Evolutionary conservation across 768 basidiomycete species (phyloP).

Genomic region (Pulveroboletus sp.): DNA sequence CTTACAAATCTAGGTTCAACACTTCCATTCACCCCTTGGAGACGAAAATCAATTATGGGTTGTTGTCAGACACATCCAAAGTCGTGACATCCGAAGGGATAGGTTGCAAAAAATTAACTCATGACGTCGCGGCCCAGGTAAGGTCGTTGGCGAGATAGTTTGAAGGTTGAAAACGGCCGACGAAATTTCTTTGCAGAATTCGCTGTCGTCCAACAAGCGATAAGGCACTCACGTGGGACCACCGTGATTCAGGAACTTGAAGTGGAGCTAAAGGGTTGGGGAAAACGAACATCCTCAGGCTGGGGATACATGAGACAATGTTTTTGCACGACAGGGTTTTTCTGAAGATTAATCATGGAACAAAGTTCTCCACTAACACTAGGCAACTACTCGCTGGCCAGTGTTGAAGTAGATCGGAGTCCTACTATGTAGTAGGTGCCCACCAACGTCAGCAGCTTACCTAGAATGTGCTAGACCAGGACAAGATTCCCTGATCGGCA

Average conservation of each 20-base stretch:
- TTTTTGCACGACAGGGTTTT: too few species aligned
- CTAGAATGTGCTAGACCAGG: conserved; percentile 9
- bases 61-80: neutral
- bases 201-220: neutral
- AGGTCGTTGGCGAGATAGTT: too few species aligned
- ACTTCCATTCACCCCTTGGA: conserved; percentile 5
- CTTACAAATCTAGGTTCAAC: conserved; percentile 21
- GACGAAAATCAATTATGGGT: too few species aligned
- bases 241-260: too few species aligned
- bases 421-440: neutral
- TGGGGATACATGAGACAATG: too few species aligned
- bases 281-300: too few species aligned
- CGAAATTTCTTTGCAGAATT: neutral
- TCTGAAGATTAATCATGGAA: too few species aligned
- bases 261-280: too few species aligned
- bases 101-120: neutral
- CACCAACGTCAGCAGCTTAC: too few species aligned
- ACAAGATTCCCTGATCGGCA: conserved; percentile 6
- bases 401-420: neutral
- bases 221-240: conserved; percentile 2
- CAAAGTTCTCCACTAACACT: neutral
- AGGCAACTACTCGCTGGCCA: neutral
- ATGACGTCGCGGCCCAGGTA: neutral
- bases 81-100: neutral
- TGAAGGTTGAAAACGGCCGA: neutral